phyloP scores from a whole-genome alignment of 2,329 filamentous ascomycete species.

The Nannizzia gypsea region DNA sequence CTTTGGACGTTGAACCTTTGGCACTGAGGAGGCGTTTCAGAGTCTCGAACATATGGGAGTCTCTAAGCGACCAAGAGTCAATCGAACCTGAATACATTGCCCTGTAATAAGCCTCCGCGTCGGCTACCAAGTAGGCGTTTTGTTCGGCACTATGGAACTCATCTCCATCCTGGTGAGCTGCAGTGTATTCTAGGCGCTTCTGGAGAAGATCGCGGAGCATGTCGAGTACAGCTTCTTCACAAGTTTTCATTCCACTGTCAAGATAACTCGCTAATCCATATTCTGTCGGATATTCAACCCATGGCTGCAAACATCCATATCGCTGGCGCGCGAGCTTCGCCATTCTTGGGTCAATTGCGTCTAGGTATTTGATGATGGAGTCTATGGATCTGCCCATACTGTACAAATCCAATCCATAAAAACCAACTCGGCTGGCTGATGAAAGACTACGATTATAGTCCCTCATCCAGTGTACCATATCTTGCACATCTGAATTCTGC shows the following conservation, averaged over 20 bases:
- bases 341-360: constrained; percentile 34
- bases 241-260: constrained; percentile 31
- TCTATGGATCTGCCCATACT: constrained; percentile 38
- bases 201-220: constrained; percentile 37
- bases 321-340: constrained; percentile 34
- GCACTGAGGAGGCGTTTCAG: constrained; percentile 35
- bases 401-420: constrained; percentile 44
- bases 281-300: constrained; percentile 39
- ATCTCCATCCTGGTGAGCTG: constrained; percentile 30
- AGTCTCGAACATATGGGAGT: constrained; percentile 43
- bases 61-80: constrained; percentile 42
- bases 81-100: constrained; percentile 41
- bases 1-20: constrained; percentile 31
- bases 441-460: constrained; percentile 30
- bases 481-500: constrained; percentile 42
- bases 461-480: constrained; percentile 42
- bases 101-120: constrained; percentile 42
- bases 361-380: constrained; percentile 40
- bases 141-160: constrained; percentile 41
- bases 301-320: constrained; percentile 38
- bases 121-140: constrained; percentile 40
- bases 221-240: constrained; percentile 35
- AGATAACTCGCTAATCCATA: constrained; percentile 37
- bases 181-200: constrained; percentile 33
- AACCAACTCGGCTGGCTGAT: constrained; percentile 25